Conservation (phyloP, 192 early-diverging fungal species). For the Coemansia asiatica region DNA sequence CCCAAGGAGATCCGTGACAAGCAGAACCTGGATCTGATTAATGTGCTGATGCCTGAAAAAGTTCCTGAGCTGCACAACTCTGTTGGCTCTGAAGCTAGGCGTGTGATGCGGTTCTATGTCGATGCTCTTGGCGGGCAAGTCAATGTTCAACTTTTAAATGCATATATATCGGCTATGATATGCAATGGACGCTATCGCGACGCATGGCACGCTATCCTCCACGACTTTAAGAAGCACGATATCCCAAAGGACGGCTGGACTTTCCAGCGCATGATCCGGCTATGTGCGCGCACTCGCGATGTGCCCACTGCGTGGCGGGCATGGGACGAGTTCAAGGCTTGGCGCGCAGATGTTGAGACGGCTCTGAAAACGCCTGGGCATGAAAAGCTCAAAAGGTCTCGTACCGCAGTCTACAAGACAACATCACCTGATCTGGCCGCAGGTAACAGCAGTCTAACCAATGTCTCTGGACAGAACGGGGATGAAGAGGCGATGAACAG, state of each 20-base stretch:
- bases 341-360: constrained; percentile 49
- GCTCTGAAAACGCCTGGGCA: constrained; percentile 41
- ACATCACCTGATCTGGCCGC: not conserved
- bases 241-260: constrained; percentile 63
- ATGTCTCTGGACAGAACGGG: not conserved
- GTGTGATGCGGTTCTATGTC: constrained; percentile 35
- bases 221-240: constrained; percentile 54
- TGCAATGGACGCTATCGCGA: constrained; percentile 56
- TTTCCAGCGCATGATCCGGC: constrained; percentile 58
- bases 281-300: constrained; percentile 64
- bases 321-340: constrained; percentile 67
- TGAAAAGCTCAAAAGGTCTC: constrained; percentile 21
- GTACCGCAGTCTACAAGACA: constrained; percentile 28
- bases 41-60: constrained; percentile 45
- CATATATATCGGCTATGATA: constrained; percentile 61
- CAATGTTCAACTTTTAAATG: constrained; percentile 59
- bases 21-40: constrained; percentile 22
- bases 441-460: not conserved
- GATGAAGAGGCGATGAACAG: constrained; percentile 23
- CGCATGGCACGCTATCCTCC: constrained; percentile 53
- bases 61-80: constrained; percentile 32
- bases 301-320: constrained; percentile 63
- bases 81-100: constrained; percentile 32
- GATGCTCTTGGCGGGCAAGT: constrained; percentile 47
- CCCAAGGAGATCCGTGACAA: constrained; percentile 14